A percentile compares a stretch with the other conserved stretches of the same genome.
Evolutionary conservation across 768 basidiomycete species (phyloP).

Genomic region (Russula foetens): DNA sequence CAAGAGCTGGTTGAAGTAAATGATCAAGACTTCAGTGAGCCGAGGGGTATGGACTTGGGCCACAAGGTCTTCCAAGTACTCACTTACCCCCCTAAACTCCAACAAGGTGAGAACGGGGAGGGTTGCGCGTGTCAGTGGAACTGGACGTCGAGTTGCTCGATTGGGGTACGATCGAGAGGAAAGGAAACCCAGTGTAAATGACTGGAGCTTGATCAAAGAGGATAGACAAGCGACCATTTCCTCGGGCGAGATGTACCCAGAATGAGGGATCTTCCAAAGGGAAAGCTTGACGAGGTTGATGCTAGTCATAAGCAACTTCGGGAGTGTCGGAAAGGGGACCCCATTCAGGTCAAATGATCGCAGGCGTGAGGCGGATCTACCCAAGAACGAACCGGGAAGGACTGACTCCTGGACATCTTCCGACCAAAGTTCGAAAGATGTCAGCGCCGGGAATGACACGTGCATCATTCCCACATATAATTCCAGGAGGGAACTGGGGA

Average conservation of each 20-base stretch:
- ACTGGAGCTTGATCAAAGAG: neutral
- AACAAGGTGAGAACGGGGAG: neutral
- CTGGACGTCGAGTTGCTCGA: neutral
- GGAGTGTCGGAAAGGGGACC: neutral
- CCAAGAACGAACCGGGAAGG: neutral
- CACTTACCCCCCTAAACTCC: neutral
- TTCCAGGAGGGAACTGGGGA: neutral
- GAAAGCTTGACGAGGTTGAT: neutral
- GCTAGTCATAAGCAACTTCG: neutral
- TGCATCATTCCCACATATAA: neutral
- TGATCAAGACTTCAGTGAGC: neutral
- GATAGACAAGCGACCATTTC: neutral
- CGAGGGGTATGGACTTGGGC: neutral
- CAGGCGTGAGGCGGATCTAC: neutral
- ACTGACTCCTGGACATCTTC: too few species aligned
- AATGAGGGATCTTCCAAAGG: neutral
- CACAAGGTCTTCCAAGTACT: neutral
- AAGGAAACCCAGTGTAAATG: neutral
- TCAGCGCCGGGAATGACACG: neutral
- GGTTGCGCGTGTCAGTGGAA: neutral
- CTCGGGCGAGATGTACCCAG: neutral
- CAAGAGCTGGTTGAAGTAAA: neutral
- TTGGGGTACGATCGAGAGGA: neutral
- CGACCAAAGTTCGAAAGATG: neutral
- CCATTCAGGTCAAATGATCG: neutral